Evolutionary conservation across 2,329 filamentous ascomycete species (phyloP).

Genomic region (Calycina marina): DNA sequence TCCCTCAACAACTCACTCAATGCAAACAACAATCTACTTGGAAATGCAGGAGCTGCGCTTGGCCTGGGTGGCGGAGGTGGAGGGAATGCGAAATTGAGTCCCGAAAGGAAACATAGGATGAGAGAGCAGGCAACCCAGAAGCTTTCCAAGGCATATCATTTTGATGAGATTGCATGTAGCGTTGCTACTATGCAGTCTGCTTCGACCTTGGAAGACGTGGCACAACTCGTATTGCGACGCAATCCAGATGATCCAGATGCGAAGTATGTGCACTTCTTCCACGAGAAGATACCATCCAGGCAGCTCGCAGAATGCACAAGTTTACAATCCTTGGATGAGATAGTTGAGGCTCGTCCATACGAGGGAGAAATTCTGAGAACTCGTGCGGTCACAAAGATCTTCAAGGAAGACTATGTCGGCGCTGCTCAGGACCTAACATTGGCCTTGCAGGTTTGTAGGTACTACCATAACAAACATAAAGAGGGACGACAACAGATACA

Average conservation of each 20-base stretch:
- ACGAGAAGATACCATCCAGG: constrained; percentile 72
- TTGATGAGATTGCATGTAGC: constrained; percentile 73
- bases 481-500: constrained; percentile 31
- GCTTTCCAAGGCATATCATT: constrained; percentile 59
- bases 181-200: constrained; percentile 74
- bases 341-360: constrained; percentile 47
- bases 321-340: constrained; percentile 48
- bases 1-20: constrained; percentile 41
- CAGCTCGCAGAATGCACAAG: constrained; percentile 60
- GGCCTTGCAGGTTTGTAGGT: constrained; percentile 37
- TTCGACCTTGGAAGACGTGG: constrained; percentile 63
- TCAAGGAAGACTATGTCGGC: constrained; percentile 59
- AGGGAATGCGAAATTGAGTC: constrained; percentile 52
- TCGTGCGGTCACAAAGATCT: constrained; percentile 57
- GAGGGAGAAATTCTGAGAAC: constrained; percentile 58
- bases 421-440: constrained; percentile 56
- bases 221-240: constrained; percentile 55
- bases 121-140: constrained; percentile 68
- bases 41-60: constrained; percentile 33
- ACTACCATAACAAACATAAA: constrained; percentile 21
- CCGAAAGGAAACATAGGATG: constrained; percentile 65
- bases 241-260: constrained; percentile 56
- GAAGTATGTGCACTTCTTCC: constrained; percentile 84
- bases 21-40: constrained; percentile 34
- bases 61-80: constrained; percentile 43